Base-by-base conservation (phyloP, 2,329 filamentous ascomycete genomes). In the Lachnum nothofagi region DNA sequence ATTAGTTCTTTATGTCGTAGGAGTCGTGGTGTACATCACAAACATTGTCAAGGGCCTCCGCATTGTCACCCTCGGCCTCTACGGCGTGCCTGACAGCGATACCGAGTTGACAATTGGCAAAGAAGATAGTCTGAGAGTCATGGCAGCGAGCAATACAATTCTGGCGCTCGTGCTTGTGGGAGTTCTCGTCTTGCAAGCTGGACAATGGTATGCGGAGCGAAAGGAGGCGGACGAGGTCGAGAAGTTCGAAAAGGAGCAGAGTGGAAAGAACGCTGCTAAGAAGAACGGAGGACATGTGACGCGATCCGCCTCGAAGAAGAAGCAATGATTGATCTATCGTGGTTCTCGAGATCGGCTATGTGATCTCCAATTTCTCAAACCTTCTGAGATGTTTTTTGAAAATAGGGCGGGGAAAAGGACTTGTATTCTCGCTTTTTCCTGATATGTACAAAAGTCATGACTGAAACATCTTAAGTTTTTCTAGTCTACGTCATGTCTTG, bases 201-300 rank as follows among this genome's bases (percentile, higher is more conserved):
- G 93, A 9, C 89, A 97, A 77, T 97, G 91, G 93, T 98, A 98
- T 72, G 93, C 93, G 22, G 91, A 97, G 78, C 79, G 88, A 65
- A 94, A 94, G 72, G 91, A 97, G 70, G 77, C 78, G 63, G 86
- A 91, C 66, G 91, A 96, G 68, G 76, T 79, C 48, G 81, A 80
- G 63, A 78, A 81, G 65, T 76, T 85, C 55, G 79, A 83, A 58
- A 70, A 74, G 67, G 74, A 72, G 55, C 66, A 70, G 48, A 68
- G 70, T 52, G 73, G 71, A 63, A 75, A 75, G 68, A 70, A 68
- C 61, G 67, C 59, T 41, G 62, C 67, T 49, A 67, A 67, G 49
- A 68, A 66, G 61, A 58, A 43, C 10, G 51, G 51, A 14, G 48
- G 45, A 9, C 54, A 61, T 52, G 51, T 57, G 10, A 62, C 61